Evolutionary conservation across 1,284 basidiomycete genomes (phyloP), one percentile per base, ranked within the genome.

Genomic region (Pterula multifida): DNA sequence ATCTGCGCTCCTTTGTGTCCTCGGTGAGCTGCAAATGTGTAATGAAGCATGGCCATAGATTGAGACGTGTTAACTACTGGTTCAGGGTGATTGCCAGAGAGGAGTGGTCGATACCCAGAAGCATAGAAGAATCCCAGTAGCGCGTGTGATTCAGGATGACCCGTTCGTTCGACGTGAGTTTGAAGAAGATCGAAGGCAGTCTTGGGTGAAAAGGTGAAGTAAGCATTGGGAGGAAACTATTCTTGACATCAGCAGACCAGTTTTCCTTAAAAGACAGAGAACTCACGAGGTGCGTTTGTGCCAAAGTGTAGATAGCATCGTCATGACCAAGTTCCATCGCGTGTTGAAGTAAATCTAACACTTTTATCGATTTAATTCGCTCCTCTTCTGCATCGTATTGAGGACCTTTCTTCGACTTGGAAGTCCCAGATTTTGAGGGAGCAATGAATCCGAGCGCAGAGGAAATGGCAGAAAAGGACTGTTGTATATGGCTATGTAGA

Each of bases 11-110:
- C 82, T 56, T 83, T 79, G 65, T 94, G 78, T 0, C 87, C 90
- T 15, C 86, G 85, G 50, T 92, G 81, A 1, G 91, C 93, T 1
- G 92, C 85, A 60, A 98, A 94, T 0, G 92, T 95, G 63, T 94
- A 92, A 63, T 97, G 90, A 0, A 98, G 69, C 52, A 95, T 80
- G 0, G 95, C 90, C 64, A 83, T 42, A 22, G 39, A 22, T 42
- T 42, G 39, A 42, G 39, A 42, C 6, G 39, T 42, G 39, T 42
- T 42, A 17, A 42, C 39, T 9, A 42, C 21, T 19, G 39, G 39
- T 9, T 42, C 79, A 6, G 75, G 78, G 63, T 85, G 81, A 56
- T 86, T 72, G 1, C 79, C 67, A 1, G 74, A 70, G n/a, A 86
- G 81, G 1, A 84, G 70, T 35, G 75, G 73, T 45, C 77, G 81